Evolutionary conservation across 768 basidiomycete genomes (phyloP).

Genomic region (Artomyces pyxidatus): DNA sequence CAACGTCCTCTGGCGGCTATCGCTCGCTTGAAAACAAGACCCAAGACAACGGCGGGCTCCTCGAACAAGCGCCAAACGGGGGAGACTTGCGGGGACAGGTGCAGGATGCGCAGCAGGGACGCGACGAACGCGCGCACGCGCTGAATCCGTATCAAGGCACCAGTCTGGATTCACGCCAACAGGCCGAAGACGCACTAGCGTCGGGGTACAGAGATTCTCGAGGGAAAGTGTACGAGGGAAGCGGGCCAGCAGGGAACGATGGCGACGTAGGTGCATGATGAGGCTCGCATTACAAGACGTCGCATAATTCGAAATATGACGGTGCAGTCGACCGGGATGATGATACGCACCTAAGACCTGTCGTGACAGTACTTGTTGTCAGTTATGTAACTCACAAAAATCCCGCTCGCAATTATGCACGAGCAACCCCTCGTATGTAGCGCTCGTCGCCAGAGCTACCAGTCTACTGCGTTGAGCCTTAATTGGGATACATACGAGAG

Average conservation of each 20-base stretch:
- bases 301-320: too few relatives aligned
- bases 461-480: too few relatives aligned
- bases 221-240: conserved; percentile 4
- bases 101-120: conserved; percentile 2
- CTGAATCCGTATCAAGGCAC: conserved; percentile 1
- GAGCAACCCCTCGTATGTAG: too few relatives aligned
- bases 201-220: conserved; percentile 11
- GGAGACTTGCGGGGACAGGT: neutral
- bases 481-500: too few relatives aligned
- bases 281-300: too few relatives aligned
- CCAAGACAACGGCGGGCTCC: neutral
- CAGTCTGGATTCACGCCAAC: conserved; percentile 13
- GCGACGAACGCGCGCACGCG: conserved; percentile 5
- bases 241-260: neutral
- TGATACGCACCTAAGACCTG: too few relatives aligned
- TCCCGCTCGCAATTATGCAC: too few relatives aligned
- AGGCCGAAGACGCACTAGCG: conserved; percentile 14
- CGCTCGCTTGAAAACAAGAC: neutral
- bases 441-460: too few relatives aligned
- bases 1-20: conserved; percentile 14
- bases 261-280: conserved; percentile 3
- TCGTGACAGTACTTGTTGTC: too few relatives aligned
- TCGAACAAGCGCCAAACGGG: conserved; percentile 1
- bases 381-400: too few relatives aligned
- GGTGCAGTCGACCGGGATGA: too few relatives aligned